A percentile compares a stretch with the other conserved stretches of the same genome.
These are phyloP conservation scores for Hymenoscyphus linearis DNA, from an alignment of 2,329 filamentous ascomycete genomes.

Conservation along the genomic window DNA sequence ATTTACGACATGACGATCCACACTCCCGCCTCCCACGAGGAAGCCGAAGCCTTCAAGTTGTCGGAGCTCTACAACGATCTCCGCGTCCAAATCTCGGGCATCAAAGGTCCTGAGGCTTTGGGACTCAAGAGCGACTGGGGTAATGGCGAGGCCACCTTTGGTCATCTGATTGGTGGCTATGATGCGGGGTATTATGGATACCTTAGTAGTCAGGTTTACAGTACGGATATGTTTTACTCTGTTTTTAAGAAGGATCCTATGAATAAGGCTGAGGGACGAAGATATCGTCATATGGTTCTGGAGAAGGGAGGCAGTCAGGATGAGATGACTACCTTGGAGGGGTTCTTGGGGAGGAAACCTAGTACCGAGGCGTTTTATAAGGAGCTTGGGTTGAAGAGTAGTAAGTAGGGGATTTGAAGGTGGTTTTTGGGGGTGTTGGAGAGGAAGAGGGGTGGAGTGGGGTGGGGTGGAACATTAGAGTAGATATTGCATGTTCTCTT, in stretches of 20 bases:
- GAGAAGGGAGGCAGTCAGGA: constrained; percentile 74
- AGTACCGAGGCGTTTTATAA: constrained; percentile 75
- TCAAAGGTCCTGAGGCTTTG: constrained; percentile 67
- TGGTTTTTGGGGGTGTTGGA: background rate
- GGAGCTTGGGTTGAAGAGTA: constrained; percentile 54
- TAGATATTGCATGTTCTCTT: too few species aligned
- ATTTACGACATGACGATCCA: constrained; percentile 83
- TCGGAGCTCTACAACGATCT: constrained; percentile 67
- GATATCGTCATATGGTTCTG: constrained; percentile 73
- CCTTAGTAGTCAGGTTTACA: constrained; percentile 72
- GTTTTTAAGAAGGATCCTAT: constrained; percentile 76
- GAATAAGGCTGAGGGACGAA: constrained; percentile 65
- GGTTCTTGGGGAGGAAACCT: constrained; percentile 72
- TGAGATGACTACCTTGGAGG: constrained; percentile 73
- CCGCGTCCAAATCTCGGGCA: constrained; percentile 63
- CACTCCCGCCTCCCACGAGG: constrained; percentile 61
- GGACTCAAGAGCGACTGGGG: constrained; percentile 57
- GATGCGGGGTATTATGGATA: constrained; percentile 81
- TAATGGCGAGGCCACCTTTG: constrained; percentile 73
- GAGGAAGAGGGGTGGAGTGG: background rate
- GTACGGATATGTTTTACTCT: constrained; percentile 78
- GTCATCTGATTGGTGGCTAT: constrained; percentile 78
- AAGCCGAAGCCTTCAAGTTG: constrained; percentile 60
- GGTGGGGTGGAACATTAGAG: background rate
- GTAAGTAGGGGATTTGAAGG: background rate